These are phyloP conservation scores for Fusarium zealandicum DNA, from an alignment of 2,329 filamentous ascomycete species.

Conservation along the genomic window DNA sequence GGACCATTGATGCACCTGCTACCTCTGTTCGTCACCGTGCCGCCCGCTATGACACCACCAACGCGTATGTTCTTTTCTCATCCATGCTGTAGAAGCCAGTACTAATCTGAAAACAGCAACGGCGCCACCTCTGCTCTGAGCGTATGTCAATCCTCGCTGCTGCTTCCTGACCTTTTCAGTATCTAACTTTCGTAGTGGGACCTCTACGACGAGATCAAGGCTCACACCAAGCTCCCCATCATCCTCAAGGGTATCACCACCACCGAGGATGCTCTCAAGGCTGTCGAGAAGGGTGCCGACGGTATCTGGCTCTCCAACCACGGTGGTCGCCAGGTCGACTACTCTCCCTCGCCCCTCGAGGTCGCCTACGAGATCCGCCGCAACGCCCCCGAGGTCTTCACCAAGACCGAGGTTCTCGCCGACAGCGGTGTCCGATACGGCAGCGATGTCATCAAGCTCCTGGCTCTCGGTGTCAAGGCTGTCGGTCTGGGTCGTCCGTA, in stretches of 20 bases:
- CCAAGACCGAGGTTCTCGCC: constrained; percentile 47
- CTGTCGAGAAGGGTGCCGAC: constrained; percentile 44
- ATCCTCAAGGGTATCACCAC: constrained; percentile 51
- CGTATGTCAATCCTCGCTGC: constrained; percentile 6
- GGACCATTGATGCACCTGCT: constrained; percentile 46
- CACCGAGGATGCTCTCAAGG: constrained; percentile 47
- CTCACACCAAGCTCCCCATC: constrained; percentile 46
- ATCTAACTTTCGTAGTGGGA: constrained; percentile 32
- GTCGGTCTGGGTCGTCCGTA: constrained; percentile 53
- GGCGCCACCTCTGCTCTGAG: constrained; percentile 34
- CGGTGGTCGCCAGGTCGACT: constrained; percentile 52
- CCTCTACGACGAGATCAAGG: constrained; percentile 42
- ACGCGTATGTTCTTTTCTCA: constrained; percentile 22
- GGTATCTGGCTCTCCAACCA: constrained; percentile 53
- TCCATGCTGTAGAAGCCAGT: too few relatives aligned
- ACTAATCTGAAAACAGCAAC: constrained; percentile 26
- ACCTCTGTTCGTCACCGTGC: constrained; percentile 37
- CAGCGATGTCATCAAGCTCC: constrained; percentile 50
- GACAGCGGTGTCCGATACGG: constrained; percentile 51
- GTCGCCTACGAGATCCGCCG: constrained; percentile 44
- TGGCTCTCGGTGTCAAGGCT: constrained; percentile 50
- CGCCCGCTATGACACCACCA: constrained; percentile 40
- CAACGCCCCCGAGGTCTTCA: constrained; percentile 48
- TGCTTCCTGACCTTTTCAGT: not conserved
- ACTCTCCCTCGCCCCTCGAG: constrained; percentile 39